These are phyloP conservation scores for Lactarius pseudohatsudake DNA, from an alignment of 768 basidiomycete genomes.

Conservation along the genomic window DNA sequence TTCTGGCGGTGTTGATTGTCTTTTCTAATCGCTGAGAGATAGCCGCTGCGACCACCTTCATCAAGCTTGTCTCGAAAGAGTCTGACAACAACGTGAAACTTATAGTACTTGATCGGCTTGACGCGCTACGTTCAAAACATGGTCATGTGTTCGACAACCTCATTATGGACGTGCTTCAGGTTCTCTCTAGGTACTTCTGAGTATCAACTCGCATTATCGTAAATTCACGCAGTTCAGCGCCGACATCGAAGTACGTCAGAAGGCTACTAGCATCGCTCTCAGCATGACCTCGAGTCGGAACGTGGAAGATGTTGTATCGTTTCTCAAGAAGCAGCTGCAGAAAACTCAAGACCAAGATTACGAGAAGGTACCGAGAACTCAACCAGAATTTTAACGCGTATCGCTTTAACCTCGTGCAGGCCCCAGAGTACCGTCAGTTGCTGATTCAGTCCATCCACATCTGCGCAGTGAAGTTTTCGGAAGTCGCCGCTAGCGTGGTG, in stretches of 20 bases:
- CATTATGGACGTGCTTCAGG: constrained; percentile 94
- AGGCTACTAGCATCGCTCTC: constrained; percentile 85
- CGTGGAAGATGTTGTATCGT: constrained; percentile 93
- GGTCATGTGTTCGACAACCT: constrained; percentile 86
- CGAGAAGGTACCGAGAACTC: constrained; percentile 66
- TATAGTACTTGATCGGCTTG: constrained; percentile 91
- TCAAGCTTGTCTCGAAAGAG: constrained; percentile 89
- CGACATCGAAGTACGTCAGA: constrained; percentile 95
- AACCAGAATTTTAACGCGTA: neutral
- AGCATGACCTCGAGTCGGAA: constrained; percentile 93
- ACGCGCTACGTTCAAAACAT: constrained; percentile 77
- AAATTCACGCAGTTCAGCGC: constrained; percentile 49
- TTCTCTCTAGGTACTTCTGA: constrained; percentile 65
- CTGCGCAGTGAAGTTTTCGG: constrained; percentile 94
- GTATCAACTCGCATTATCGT: neutral
- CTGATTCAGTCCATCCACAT: constrained; percentile 97
- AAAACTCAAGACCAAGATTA: constrained; percentile 89
- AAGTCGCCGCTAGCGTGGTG: constrained; percentile 93
- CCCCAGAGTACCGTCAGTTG: constrained; percentile 91
- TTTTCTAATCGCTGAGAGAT: neutral
- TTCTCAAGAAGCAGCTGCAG: constrained; percentile 97
- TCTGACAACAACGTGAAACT: constrained; percentile 99
- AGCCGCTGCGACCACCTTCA: constrained; percentile 89
- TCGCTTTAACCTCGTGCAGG: constrained; percentile 44
- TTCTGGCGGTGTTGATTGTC: neutral